phyloP scores from a whole-genome alignment of 2,329 filamentous ascomycete species.

The Trichoderma hamatum region DNA sequence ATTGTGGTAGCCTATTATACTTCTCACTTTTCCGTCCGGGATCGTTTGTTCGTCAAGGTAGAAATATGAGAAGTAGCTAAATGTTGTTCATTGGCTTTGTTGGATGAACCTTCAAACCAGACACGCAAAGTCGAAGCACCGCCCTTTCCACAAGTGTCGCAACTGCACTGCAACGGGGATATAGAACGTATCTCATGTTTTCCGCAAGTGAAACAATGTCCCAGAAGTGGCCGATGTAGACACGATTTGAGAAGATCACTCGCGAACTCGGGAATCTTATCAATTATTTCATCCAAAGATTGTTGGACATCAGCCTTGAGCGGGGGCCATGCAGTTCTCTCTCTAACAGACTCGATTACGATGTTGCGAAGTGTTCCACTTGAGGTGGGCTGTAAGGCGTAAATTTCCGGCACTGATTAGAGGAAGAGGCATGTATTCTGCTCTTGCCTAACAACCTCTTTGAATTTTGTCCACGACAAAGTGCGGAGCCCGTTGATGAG shows the following conservation, averaged over 20 bases:
- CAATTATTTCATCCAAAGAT: neutral
- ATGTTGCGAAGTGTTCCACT: neutral
- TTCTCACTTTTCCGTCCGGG: no score
- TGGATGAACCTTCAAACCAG: no score
- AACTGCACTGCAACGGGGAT: no score
- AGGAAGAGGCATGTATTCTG: neutral
- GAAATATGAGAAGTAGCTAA: no score
- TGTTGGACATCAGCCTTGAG: neutral
- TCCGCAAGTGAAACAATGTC: no score
- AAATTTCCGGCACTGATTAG: neutral
- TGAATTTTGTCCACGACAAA: neutral
- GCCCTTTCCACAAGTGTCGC: no score
- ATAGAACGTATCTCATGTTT: no score
- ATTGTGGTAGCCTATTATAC: no score
- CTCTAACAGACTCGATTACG: neutral
- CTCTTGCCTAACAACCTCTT: neutral
- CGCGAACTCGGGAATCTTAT: neutral
- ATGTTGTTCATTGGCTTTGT: no score
- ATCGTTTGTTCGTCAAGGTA: no score
- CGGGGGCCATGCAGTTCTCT: neutral
- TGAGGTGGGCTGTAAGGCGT: neutral
- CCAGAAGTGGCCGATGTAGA: neutral
- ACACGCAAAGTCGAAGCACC: no score
- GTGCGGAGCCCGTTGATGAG: neutral
- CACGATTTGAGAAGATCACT: neutral